These are phyloP conservation scores for Pichia norvegensis DNA, from an alignment of 1,139 yeast genomes.

Conservation along the genomic window DNA sequence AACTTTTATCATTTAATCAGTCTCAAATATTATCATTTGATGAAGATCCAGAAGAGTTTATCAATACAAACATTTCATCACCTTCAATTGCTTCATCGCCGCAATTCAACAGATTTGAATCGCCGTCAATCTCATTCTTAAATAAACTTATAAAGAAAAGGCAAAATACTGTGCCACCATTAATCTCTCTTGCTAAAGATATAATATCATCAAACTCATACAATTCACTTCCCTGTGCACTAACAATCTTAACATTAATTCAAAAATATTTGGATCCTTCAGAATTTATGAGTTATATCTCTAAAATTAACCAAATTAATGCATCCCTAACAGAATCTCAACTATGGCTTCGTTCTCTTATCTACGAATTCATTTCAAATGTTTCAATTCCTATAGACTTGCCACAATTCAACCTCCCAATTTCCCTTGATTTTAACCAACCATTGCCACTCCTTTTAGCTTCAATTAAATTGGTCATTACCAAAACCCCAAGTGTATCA, in stretches of 20 bases:
- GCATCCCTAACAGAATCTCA: not conserved
- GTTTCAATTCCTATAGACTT: conserved; percentile 2
- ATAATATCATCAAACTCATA: conserved; percentile 39
- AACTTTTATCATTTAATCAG: conserved; percentile 50
- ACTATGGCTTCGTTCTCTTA: conserved; percentile 30
- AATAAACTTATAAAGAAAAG: conserved; percentile 2
- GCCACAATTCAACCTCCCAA: conserved; percentile 1
- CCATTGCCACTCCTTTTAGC: conserved; percentile 13
- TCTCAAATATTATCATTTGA: conserved; percentile 56
- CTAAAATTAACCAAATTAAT: conserved; percentile 3
- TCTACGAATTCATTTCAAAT: conserved; percentile 12
- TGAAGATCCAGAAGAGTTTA: conserved; percentile 68
- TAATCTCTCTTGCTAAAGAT: conserved; percentile 4
- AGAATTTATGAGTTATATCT: conserved; percentile 22
- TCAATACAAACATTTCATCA: conserved; percentile 50
- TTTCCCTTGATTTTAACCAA: conserved; percentile 4
- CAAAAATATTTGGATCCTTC: conserved; percentile 33
- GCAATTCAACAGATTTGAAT: not conserved
- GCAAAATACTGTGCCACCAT: conserved; percentile 1
- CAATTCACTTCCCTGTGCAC: conserved; percentile 34
- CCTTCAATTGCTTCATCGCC: not conserved
- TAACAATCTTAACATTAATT: conserved; percentile 40
- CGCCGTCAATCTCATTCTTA: conserved; percentile 3
- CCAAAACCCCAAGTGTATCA: conserved; percentile 2
- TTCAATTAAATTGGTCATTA: conserved; percentile 10